phyloP scores from a whole-genome alignment of 2,329 filamentous ascomycete genomes.

The Sphaerulina vaccinii region DNA sequence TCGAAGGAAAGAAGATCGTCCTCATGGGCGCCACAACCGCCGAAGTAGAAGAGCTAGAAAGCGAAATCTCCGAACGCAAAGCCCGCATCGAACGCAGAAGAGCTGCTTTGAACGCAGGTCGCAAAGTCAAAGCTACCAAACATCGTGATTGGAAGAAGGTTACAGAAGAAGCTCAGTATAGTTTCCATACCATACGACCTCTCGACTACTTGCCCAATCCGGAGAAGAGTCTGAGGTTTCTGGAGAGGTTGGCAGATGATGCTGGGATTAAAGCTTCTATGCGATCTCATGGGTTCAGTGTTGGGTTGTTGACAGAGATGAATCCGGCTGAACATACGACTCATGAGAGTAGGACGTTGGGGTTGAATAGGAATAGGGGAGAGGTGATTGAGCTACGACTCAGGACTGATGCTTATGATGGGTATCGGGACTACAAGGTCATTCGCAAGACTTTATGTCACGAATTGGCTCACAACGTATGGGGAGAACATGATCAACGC shows the following conservation, averaged over 20 bases:
- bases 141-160: slow-evolving; percentile 48
- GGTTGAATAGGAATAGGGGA: slow-evolving; percentile 81
- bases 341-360: slow-evolving; percentile 77
- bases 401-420: slow-evolving; percentile 90
- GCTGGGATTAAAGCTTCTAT: slow-evolving; percentile 82
- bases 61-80: slow-evolving; percentile 51
- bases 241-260: slow-evolving; percentile 75
- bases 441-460: slow-evolving; percentile 92
- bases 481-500: slow-evolving; percentile 74
- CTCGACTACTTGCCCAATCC: slow-evolving; percentile 76
- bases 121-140: slow-evolving; percentile 36
- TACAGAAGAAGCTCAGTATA: slow-evolving; percentile 67
- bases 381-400: slow-evolving; percentile 88
- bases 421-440: slow-evolving; percentile 87
- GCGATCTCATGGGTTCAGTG: slow-evolving; percentile 78
- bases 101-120: slow-evolving; percentile 41
- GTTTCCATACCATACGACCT: slow-evolving; percentile 74
- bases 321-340: slow-evolving; percentile 81
- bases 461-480: slow-evolving; percentile 90
- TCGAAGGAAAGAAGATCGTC: slow-evolving; percentile 60
- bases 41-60: slow-evolving; percentile 58
- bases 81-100: slow-evolving; percentile 46
- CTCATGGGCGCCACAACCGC: slow-evolving; percentile 63
- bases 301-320: slow-evolving; percentile 91
- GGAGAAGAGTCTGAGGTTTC: slow-evolving; percentile 66